A percentile compares a stretch with the other conserved stretches of the same genome.
Conservation (phyloP, 2,329 filamentous ascomycete genomes). For the Aspergillus unguis region DNA sequence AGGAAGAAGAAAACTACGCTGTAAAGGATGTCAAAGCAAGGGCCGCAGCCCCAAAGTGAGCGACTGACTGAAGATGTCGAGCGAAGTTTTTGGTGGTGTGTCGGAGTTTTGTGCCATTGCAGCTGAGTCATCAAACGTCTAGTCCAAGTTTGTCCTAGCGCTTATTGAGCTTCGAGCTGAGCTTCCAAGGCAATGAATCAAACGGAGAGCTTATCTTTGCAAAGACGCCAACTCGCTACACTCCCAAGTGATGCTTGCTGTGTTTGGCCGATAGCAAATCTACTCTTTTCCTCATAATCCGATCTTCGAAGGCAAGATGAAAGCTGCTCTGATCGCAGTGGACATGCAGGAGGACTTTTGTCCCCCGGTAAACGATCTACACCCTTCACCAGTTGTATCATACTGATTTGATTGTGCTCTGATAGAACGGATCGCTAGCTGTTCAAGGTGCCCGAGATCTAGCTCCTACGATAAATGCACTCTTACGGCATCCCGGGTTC, state of each 20-base stretch:
- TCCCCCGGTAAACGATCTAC: slow-evolving; percentile 60
- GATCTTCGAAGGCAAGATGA: slow-evolving; percentile 13
- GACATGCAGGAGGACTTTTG: slow-evolving; percentile 96
- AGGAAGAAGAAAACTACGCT: slow-evolving; percentile 12
- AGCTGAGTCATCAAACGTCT: slow-evolving; percentile 17
- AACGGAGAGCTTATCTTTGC: neutral
- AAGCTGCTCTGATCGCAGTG: slow-evolving; percentile 67
- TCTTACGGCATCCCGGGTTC: slow-evolving; percentile 68
- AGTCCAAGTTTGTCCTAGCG: neutral
- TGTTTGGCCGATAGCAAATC: neutral
- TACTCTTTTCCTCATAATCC: neutral
- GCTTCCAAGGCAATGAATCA: neutral
- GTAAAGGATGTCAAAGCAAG: slow-evolving; percentile 12
- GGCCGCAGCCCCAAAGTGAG: slow-evolving; percentile 32
- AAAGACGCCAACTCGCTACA: neutral
- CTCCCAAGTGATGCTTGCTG: neutral
- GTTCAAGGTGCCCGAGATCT: slow-evolving; percentile 72
- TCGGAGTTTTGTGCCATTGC: slow-evolving; percentile 16
- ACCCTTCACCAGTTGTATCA: slow-evolving; percentile 5
- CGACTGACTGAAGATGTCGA: slow-evolving; percentile 18
- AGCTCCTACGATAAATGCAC: slow-evolving; percentile 66
- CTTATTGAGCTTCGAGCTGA: neutral
- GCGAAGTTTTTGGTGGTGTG: slow-evolving; percentile 13
- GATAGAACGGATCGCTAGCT: slow-evolving; percentile 76
- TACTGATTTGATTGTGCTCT: slow-evolving; percentile 3